Evolutionary conservation across 2,329 filamentous ascomycete genomes (phyloP).

Genomic region (Trichoderma citrinoviride): DNA sequence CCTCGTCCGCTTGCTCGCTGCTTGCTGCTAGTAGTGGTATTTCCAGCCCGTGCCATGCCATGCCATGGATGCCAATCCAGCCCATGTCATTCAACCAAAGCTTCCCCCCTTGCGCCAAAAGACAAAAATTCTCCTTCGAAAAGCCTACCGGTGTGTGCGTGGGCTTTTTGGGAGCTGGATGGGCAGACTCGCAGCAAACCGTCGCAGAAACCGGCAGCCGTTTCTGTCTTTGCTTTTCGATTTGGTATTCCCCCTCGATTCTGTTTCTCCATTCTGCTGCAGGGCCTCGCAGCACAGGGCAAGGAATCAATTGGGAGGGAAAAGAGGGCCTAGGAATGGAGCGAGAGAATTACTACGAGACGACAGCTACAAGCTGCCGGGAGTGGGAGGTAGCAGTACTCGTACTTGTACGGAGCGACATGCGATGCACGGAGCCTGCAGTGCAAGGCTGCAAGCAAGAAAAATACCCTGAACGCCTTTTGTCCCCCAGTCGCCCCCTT

Average conservation of each 20-base stretch:
- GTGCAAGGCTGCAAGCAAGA: slow-evolving; percentile 22
- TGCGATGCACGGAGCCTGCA: slow-evolving; percentile 13
- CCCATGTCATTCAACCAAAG: neutral
- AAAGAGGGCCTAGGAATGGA: neutral
- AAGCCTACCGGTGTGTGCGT: neutral
- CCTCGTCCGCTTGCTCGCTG: neutral
- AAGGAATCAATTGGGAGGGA: neutral
- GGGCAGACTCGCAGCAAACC: slow-evolving; percentile 7
- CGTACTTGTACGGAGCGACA: neutral
- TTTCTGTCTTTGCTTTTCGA: too few relatives aligned
- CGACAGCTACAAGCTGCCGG: too few relatives aligned
- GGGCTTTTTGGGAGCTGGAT: slow-evolving; percentile 7
- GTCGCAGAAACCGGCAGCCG: neutral
- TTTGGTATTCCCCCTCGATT: neutral
- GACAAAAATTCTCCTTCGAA: slow-evolving; percentile 17
- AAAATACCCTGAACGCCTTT: slow-evolving; percentile 15
- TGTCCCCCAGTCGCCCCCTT: slow-evolving; percentile 17
- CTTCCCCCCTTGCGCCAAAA: neutral
- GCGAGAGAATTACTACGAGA: too few relatives aligned
- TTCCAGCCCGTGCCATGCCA: slow-evolving; percentile 7
- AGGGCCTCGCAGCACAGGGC: neutral
- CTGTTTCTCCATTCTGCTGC: slow-evolving; percentile 1
- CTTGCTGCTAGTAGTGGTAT: neutral
- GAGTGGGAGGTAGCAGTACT: too few relatives aligned
- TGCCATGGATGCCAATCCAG: too few relatives aligned